Evolutionary conservation across 1,284 basidiomycete genomes (phyloP).

Genomic region (Heterobasidion parviporum): DNA sequence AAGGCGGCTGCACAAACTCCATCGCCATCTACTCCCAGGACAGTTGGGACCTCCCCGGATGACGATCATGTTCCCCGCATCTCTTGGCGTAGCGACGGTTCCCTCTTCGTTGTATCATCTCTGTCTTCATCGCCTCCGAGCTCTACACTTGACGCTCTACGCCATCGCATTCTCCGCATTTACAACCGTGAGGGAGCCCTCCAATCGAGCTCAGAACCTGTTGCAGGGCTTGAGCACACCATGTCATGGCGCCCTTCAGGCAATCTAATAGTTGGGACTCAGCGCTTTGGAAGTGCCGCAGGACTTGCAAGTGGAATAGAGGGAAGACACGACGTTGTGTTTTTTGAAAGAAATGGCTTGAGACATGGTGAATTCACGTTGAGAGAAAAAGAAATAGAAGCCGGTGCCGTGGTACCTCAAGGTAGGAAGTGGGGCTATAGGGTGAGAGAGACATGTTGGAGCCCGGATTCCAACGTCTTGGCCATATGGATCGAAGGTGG

Average conservation of each 20-base stretch:
- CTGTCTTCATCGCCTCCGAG: constrained; percentile 30
- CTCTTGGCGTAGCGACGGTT: constrained; percentile 90
- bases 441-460: constrained; percentile 81
- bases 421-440: constrained; percentile 48
- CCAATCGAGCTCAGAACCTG: constrained; percentile 80
- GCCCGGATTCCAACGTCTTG: constrained; percentile 80
- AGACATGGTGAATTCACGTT: constrained; percentile 86
- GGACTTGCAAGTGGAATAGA: constrained; percentile 18
- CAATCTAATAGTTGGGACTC: constrained; percentile 76
- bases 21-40: constrained; percentile 24
- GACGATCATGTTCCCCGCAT: constrained; percentile 74
- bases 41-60: constrained; percentile 49
- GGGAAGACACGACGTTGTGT: constrained; percentile 82
- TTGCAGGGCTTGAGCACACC: constrained; percentile 76
- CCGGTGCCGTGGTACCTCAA: constrained; percentile 19
- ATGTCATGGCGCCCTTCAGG: constrained; percentile 89
- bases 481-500: constrained; percentile 79
- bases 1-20: constrained; percentile 73
- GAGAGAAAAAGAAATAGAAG: constrained; percentile 33
- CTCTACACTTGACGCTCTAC: constrained; percentile 1
- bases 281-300: constrained; percentile 52
- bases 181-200: constrained; percentile 77
- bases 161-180: constrained; percentile 61
- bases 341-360: constrained; percentile 94
- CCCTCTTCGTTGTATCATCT: constrained; percentile 82